Conservation (phyloP, 495 filamentous ascomycete genomes). For the Talaromyces thailandensis region DNA sequence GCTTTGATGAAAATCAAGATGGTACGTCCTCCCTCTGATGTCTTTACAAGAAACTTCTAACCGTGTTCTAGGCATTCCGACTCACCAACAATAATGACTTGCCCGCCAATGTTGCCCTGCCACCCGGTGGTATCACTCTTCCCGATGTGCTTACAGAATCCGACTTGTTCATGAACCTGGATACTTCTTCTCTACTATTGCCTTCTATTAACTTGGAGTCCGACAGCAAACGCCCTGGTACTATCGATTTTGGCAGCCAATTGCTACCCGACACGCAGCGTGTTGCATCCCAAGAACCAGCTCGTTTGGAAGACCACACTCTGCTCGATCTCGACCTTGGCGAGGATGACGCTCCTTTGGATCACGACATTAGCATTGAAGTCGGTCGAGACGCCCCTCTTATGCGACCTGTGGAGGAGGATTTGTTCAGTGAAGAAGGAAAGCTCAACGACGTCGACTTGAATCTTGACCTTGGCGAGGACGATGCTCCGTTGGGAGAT, state of each 20-base stretch:
- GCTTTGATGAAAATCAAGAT: constrained; percentile 96
- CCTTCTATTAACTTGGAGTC: constrained; percentile 50
- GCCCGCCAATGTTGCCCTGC: constrained; percentile 57
- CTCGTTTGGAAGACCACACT: constrained; percentile 39
- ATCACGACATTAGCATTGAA: constrained; percentile 62
- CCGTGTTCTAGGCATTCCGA: constrained; percentile 57
- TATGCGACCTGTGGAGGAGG: constrained; percentile 56
- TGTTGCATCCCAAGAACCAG: constrained; percentile 39
- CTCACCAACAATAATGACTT: constrained; percentile 73
- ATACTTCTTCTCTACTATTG: constrained; percentile 65
- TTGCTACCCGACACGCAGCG: constrained; percentile 57
- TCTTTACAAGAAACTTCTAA: constrained; percentile 18
- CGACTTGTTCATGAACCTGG: constrained; percentile 70
- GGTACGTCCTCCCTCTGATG: constrained; percentile 42
- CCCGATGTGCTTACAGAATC: constrained; percentile 85
- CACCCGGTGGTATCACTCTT: constrained; percentile 61
- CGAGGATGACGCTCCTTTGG: constrained; percentile 36
- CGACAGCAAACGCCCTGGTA: constrained; percentile 46
- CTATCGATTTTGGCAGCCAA: constrained; percentile 58
- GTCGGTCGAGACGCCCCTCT: constrained; percentile 71
- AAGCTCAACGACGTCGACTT: constrained; percentile 40
- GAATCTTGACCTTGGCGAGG: constrained; percentile 44
- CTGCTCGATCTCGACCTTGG: constrained; percentile 44
- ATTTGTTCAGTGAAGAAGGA: constrained; percentile 60
- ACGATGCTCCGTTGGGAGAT: constrained; percentile 36